Evolutionary conservation across 1,139 yeast species (phyloP).

Genomic region (Komagataea norvegica): DNA sequence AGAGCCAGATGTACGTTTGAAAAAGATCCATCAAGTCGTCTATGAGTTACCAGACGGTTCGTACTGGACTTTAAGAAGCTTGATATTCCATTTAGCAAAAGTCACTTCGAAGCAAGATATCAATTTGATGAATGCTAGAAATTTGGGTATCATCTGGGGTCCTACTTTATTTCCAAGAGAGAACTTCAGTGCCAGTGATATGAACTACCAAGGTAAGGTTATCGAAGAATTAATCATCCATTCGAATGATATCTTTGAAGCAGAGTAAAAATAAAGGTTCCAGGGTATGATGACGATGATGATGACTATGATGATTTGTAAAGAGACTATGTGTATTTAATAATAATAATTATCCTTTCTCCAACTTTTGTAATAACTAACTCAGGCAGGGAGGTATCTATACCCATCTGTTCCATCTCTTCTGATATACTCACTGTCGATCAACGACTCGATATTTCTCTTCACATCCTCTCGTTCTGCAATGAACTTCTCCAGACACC

Average conservation of each 20-base stretch:
- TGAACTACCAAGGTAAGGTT: constrained; percentile 75
- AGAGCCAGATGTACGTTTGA: constrained; percentile 53
- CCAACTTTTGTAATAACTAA: no score
- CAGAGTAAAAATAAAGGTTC: constrained; percentile 48
- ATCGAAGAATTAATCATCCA: constrained; percentile 79
- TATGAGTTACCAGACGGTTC: constrained; percentile 92
- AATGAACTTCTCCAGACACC: constrained; percentile 28
- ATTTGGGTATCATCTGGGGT: constrained; percentile 64
- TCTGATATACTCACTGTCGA: constrained; percentile 30
- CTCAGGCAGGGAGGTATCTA: constrained; percentile 21
- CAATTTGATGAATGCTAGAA: constrained; percentile 10
- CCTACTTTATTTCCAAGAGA: constrained; percentile 69
- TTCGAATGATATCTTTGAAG: constrained; percentile 85
- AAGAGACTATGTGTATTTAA: no score
- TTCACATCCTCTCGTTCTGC: constrained; percentile 29
- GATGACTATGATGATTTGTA: no score
- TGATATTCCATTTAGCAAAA: constrained; percentile 78
- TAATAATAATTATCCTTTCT: no score
- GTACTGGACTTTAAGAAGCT: constrained; percentile 81
- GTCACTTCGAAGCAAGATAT: constrained; percentile 58
- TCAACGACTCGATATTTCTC: constrained; percentile 29
- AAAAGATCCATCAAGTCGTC: constrained; percentile 80
- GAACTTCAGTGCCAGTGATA: constrained; percentile 65
- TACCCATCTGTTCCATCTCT: constrained; percentile 24
- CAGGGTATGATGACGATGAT: no score